Percentiles rank a stretch among this genome's conserved stretches.
phyloP scores from a whole-genome alignment of 805 yeast genomes.

The Lachancea waltii region DNA sequence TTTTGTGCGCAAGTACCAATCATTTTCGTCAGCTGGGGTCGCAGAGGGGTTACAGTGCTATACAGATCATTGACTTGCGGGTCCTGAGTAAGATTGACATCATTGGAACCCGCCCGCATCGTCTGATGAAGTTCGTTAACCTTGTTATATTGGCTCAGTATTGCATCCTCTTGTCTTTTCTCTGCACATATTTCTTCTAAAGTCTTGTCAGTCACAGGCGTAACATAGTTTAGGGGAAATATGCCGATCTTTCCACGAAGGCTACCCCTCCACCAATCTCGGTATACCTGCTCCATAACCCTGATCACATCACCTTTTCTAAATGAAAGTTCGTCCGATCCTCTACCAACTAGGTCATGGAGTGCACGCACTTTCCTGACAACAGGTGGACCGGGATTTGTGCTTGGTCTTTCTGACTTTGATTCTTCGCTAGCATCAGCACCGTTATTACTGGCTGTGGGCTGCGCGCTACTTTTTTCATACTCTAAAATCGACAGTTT shows the following conservation, averaged over 20 bases:
- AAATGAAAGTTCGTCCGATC: conserved; percentile 83
- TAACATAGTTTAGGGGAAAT: conserved; percentile 88
- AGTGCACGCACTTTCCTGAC: conserved; percentile 73
- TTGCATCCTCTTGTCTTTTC: conserved; percentile 41
- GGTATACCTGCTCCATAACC: conserved; percentile 78
- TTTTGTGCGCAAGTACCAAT: conserved; percentile 73
- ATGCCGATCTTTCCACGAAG: conserved; percentile 76
- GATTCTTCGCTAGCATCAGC: too few species aligned
- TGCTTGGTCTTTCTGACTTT: too few species aligned
- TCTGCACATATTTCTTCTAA: conserved; percentile 52
- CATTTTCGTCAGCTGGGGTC: conserved; percentile 66
- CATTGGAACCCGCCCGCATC: conserved; percentile 28
- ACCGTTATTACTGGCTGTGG: neutral
- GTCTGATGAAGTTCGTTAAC: conserved; percentile 54
- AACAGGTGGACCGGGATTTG: conserved; percentile 20
- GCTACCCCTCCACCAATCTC: conserved; percentile 96
- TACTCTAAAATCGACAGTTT: conserved; percentile 64
- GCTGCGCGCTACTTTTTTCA: conserved; percentile 16
- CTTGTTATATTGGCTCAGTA: conserved; percentile 50
- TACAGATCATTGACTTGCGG: conserved; percentile 70
- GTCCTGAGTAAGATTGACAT: conserved; percentile 38
- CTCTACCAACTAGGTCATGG: conserved; percentile 71
- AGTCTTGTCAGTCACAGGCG: conserved; percentile 63
- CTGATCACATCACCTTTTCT: conserved; percentile 81
- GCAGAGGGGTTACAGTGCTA: conserved; percentile 62